Evolutionary conservation across 148 eudicot genomes (phyloP).

Genomic region (Camellia lanceoleosa): DNA sequence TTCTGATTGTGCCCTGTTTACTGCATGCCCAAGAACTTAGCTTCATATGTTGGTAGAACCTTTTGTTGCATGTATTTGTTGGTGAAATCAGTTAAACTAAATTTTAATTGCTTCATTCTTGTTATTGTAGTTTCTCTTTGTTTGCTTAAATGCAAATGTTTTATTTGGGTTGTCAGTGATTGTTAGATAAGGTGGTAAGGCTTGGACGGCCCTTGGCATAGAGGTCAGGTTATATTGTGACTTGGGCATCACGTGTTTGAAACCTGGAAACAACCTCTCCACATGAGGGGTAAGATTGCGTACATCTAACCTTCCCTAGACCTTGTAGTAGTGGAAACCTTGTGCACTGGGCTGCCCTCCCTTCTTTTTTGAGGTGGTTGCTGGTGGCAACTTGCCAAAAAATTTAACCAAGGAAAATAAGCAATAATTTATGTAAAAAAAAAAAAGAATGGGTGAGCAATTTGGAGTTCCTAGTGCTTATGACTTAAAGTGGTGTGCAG

Average conservation of each 20-base stretch:
- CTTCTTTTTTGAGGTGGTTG: neutral
- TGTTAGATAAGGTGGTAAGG: neutral
- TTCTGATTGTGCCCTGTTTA: neutral
- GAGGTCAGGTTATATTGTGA: too few species aligned
- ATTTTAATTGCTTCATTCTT: neutral
- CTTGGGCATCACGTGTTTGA: too few species aligned
- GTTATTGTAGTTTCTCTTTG: neutral
- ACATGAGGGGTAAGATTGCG: too few species aligned
- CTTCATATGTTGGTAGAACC: neutral
- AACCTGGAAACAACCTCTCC: too few species aligned
- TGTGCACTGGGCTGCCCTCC: too few species aligned
- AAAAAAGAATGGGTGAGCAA: neutral
- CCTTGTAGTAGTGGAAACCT: too few species aligned
- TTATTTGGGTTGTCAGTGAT: neutral
- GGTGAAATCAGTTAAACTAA: neutral
- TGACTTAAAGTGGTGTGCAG: neutral
- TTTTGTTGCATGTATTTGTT: neutral
- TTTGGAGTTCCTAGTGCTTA: neutral
- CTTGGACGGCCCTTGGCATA: too few species aligned
- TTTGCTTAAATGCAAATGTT: neutral
- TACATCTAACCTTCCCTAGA: too few species aligned
- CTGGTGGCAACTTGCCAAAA: neutral
- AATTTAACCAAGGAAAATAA: neutral
- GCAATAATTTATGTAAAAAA: too few species aligned
- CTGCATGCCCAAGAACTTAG: neutral